These are phyloP conservation scores for Globisporangium cystogenes DNA, from an alignment of 352 stramenopile genomes.

Conservation along the genomic window DNA sequence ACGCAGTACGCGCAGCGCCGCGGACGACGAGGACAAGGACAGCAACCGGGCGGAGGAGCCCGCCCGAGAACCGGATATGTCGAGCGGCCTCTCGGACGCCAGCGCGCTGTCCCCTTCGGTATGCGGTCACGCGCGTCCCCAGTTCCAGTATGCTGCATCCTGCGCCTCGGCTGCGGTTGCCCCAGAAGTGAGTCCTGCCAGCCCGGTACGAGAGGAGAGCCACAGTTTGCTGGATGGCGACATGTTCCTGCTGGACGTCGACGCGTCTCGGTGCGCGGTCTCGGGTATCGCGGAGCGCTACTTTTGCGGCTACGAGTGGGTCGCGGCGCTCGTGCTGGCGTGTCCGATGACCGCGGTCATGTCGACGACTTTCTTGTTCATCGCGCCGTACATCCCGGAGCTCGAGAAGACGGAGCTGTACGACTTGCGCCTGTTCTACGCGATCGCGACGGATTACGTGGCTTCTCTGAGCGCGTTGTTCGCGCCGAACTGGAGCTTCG, in stretches of 20 bases:
- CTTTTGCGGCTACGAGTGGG: conserved; percentile 42
- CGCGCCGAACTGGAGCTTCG: conserved; percentile 64
- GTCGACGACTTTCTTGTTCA: conserved; percentile 30
- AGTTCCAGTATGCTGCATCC: background rate
- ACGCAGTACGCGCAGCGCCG: conserved; percentile 28
- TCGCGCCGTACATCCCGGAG: conserved; percentile 35
- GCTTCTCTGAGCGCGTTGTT: conserved; percentile 44
- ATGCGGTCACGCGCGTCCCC: background rate
- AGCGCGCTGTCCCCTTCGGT: background rate
- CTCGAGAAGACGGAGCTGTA: conserved; percentile 49
- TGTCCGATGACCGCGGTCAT: conserved; percentile 22
- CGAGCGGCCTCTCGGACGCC: background rate
- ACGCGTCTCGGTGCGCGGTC: conserved; percentile 23
- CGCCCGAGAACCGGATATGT: too few relatives aligned
- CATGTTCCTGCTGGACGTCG: conserved; percentile 14
- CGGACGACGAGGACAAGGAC: conserved; percentile 12
- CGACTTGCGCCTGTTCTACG: conserved; percentile 50
- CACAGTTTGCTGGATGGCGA: conserved; percentile 11
- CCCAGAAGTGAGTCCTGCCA: conserved; percentile 1
- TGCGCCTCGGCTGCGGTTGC: conserved; percentile 6
- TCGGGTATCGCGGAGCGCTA: conserved; percentile 26
- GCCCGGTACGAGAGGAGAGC: background rate
- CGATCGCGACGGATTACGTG: conserved; percentile 53
- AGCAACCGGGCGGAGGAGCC: background rate
- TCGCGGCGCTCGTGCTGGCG: conserved; percentile 38